Conservation (phyloP, 2,329 filamentous ascomycete genomes). For the Arachnopeziza araneosa region DNA sequence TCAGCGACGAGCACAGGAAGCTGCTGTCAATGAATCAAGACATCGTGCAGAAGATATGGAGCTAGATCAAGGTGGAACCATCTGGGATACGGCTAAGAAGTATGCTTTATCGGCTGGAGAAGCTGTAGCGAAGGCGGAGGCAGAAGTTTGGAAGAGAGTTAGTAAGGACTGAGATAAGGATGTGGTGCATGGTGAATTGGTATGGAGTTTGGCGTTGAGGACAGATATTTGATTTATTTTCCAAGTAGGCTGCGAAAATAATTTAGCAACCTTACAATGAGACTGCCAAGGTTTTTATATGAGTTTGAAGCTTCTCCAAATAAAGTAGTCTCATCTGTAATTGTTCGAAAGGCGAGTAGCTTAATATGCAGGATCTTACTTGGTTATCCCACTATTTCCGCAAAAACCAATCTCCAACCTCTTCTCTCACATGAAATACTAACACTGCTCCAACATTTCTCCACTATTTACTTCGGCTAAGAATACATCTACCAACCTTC, state of each 20-base stretch:
- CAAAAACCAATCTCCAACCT: too few species aligned
- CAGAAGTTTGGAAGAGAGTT: conserved; percentile 57
- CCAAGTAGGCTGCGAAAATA: background rate
- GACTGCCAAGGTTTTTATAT: background rate
- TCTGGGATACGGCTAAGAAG: conserved; percentile 54
- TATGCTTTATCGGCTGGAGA: conserved; percentile 52
- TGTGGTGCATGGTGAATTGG: background rate
- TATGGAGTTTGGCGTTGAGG: background rate
- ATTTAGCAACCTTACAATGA: background rate
- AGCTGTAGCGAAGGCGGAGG: conserved; percentile 52
- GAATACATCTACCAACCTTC: too few species aligned
- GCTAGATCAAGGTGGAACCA: conserved; percentile 36
- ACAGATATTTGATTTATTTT: background rate
- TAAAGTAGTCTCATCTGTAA: background rate
- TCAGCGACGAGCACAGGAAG: conserved; percentile 33
- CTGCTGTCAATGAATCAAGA: conserved; percentile 8
- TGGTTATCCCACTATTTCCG: too few species aligned
- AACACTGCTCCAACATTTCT: too few species aligned
- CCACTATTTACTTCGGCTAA: too few species aligned
- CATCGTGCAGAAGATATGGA: conserved; percentile 2
- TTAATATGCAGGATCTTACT: too few species aligned
- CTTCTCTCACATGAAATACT: too few species aligned
- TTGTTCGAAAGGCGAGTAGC: background rate
- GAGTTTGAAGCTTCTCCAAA: background rate
- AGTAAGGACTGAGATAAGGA: conserved; percentile 38